Conservation (phyloP, 129 eudicot genomes). For the Logfia minima region DNA sequence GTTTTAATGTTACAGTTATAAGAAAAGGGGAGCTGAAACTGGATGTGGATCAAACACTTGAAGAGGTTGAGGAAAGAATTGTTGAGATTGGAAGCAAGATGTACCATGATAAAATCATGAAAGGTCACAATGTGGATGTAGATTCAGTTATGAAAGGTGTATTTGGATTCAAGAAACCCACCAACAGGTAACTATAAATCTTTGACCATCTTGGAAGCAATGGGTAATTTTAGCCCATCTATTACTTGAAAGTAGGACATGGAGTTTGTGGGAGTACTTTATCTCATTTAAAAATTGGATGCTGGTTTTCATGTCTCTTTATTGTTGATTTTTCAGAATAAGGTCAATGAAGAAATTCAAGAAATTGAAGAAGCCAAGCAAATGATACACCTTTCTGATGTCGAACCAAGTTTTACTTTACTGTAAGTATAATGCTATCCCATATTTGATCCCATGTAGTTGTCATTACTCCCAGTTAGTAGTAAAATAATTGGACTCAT, state of each 20-base stretch:
- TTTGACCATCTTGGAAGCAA: neutral
- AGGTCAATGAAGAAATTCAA: neutral
- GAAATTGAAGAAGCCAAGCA: constrained; percentile 16
- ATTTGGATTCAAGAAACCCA: constrained; percentile 51
- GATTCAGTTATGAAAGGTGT: constrained; percentile 71
- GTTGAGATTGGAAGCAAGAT: constrained; percentile 84
- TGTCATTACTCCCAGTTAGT: neutral
- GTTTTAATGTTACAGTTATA: constrained; percentile 78
- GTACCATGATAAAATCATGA: constrained; percentile 82
- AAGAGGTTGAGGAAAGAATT: constrained; percentile 81
- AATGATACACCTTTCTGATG: neutral
- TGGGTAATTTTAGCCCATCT: neutral
- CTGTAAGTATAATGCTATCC: neutral
- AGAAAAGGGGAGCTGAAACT: constrained; percentile 81
- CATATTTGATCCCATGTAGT: neutral
- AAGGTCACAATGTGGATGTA: constrained; percentile 59
- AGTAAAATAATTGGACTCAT: neutral
- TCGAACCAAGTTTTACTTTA: constrained; percentile 1
- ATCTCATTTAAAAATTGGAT: neutral
- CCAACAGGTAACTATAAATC: constrained; percentile 40
- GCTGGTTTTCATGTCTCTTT: neutral
- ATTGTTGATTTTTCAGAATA: constrained; percentile 2
- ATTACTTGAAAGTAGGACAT: neutral
- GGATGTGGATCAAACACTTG: constrained; percentile 87
- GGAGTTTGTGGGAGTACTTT: neutral